Conservation (phyloP, 176 grass and related monocot species). For the Thinopyrum elongatum region DNA sequence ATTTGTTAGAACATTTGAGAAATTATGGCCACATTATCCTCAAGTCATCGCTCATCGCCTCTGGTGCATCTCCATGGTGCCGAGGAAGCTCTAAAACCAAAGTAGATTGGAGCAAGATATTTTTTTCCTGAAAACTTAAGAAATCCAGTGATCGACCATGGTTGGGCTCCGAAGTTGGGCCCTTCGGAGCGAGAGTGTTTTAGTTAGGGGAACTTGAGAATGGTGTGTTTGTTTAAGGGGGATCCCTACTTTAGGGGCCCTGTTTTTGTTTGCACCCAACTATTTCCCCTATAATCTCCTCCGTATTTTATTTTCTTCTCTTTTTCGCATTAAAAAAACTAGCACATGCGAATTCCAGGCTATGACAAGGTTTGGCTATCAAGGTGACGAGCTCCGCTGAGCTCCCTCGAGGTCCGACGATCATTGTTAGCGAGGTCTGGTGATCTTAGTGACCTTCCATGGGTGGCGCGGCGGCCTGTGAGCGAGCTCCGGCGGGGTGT, state of each 20-base stretch:
- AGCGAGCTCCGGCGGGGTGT: too few species aligned
- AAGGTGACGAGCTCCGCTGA: not conserved
- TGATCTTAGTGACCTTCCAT: not conserved
- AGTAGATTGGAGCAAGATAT: not conserved
- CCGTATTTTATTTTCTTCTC: not conserved
- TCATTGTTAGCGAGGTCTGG: not conserved
- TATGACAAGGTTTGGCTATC: not conserved
- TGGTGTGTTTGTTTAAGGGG: too few species aligned
- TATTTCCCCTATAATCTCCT: not conserved
- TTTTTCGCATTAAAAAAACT: not conserved
- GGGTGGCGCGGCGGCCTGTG: too few species aligned
- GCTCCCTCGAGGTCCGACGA: not conserved
- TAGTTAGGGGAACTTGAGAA: too few species aligned
- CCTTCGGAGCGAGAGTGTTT: too few species aligned
- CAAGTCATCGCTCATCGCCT: not conserved
- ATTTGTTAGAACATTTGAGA: not conserved
- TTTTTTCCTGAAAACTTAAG: not conserved
- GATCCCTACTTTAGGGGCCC: too few species aligned
- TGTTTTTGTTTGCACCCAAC: too few species aligned
- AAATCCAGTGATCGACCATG: too few species aligned
- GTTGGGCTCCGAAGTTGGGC: too few species aligned
- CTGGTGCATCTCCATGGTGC: not conserved
- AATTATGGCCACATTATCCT: not conserved
- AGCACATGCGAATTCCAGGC: not conserved
- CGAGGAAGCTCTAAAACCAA: not conserved